Evolutionary conservation across 2,329 filamentous ascomycete genomes (phyloP).

Genomic region (Neonectria coccinea): DNA sequence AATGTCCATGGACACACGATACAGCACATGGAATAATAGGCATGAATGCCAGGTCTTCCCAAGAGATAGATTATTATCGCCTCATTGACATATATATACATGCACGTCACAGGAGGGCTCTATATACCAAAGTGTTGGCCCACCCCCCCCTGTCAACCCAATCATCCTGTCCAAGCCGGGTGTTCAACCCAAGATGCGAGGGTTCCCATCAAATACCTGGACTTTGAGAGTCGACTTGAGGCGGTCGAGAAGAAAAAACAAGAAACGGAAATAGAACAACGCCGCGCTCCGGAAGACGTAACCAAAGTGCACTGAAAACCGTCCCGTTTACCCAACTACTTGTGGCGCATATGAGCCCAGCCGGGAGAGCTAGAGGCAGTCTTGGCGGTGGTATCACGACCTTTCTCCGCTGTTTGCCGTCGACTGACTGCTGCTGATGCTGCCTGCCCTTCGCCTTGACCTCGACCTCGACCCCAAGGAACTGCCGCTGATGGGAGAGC

Average conservation of each 20-base stretch:
- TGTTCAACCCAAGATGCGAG: background rate
- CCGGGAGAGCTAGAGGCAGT: background rate
- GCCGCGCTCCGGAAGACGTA: constrained; percentile 37
- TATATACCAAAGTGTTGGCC: constrained; percentile 21
- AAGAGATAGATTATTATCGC: constrained; percentile 24
- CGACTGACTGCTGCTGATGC: constrained; percentile 5
- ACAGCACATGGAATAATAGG: constrained; percentile 4
- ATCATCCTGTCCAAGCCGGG: background rate
- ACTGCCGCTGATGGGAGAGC: constrained; percentile 43
- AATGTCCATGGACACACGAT: constrained; percentile 2
- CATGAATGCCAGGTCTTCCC: background rate
- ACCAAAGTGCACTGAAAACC: constrained; percentile 23
- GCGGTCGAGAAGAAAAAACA: constrained; percentile 23
- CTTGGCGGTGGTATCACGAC: background rate
- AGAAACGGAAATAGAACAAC: constrained; percentile 33
- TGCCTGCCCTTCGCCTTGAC: background rate
- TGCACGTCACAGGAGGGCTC: constrained; percentile 16
- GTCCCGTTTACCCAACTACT: constrained; percentile 14
- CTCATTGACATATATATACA: constrained; percentile 28
- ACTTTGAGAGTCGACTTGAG: background rate
- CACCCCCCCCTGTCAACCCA: background rate
- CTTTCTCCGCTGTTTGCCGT: background rate
- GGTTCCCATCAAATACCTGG: background rate
- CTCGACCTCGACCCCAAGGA: constrained; percentile 19
- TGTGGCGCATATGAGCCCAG: background rate